Evolutionary conservation across 2,329 filamentous ascomycete genomes (phyloP), one percentile per base, ranked within the genome.

Genomic region (Fusarium pseudocircinatum): DNA sequence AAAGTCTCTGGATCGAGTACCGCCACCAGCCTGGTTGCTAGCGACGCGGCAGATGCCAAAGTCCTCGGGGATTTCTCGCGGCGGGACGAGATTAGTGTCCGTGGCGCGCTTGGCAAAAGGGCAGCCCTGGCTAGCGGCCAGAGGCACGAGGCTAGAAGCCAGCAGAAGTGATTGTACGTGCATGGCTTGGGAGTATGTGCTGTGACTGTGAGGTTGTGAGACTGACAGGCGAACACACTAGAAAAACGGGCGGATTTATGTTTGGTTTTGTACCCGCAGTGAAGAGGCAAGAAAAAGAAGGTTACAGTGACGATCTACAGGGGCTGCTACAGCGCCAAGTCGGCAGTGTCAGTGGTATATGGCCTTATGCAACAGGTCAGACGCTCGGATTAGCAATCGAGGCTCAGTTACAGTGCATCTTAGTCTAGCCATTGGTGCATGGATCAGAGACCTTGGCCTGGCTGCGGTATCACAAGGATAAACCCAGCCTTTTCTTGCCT

Each of bases 1-100:
- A 90, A 92, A 94, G 85, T 95, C 91, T 61, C 77, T 79, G 85
- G 91, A 94, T 69, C 85, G 84, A 76, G 91, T 93, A 77, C 93
- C 93, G 76, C 88, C 89, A 74, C 91, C 92, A 64, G 82, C 86
- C 46, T 83, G 81, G 68, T 86, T 86, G 78, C 75, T 73, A 14
- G 62, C 42, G 15, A 59, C 44, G 60, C 46, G 49, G 47, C 75
- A 77, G 43, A 61, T 59, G 15, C 74, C 75, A 54, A 77, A 77
- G 50, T 70, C 57, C 43, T 77, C 62, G 6, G 67, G 26, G 18
- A 75, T 74, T 36, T 74, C 74, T 54, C 67, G 32, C 3, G 56
- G 67, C 4, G 56, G 71, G 11, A 74, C 61, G 26, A 60, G 13
- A 24, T 67, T 60, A 26, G 52, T 37, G n/a, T 44, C 36, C 14